A percentile compares a stretch with the other conserved stretches of the same genome.
These are phyloP conservation scores for Metrosideros polymorpha DNA, from an alignment of 441 rosid genomes.

Conservation along the genomic window DNA sequence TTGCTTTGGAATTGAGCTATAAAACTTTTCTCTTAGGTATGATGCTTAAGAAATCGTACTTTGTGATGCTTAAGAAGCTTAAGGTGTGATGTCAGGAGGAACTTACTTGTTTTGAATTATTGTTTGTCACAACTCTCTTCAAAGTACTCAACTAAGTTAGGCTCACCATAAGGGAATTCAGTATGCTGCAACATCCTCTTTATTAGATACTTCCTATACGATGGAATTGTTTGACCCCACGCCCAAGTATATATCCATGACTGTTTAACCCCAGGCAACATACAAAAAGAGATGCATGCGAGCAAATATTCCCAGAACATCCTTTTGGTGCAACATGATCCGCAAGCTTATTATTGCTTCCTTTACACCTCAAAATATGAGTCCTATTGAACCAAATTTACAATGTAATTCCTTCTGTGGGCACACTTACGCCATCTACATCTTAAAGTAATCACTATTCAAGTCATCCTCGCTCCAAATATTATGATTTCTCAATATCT, in stretches of 20 bases:
- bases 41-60: not conserved
- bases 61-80: not conserved
- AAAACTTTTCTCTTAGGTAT: not conserved
- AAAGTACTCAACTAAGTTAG: not conserved
- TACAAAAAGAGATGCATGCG: not conserved
- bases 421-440: not conserved
- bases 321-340: not conserved
- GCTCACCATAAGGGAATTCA: not conserved
- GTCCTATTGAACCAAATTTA: not conserved
- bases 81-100: not conserved
- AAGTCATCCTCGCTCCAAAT: not conserved
- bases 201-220: not conserved
- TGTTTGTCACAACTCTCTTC: not conserved
- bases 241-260: not conserved
- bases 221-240: not conserved
- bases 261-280: not conserved
- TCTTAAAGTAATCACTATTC: not conserved
- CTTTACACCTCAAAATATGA: not conserved
- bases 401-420: not conserved
- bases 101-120: not conserved
- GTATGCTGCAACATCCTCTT: not conserved
- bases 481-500: not conserved
- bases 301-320: not conserved
- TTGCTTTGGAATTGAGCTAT: not conserved
- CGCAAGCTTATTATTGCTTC: not conserved